These are phyloP conservation scores for Fusarium albosuccineum DNA, from an alignment of 2,329 filamentous ascomycete species.

Conservation along the genomic window DNA sequence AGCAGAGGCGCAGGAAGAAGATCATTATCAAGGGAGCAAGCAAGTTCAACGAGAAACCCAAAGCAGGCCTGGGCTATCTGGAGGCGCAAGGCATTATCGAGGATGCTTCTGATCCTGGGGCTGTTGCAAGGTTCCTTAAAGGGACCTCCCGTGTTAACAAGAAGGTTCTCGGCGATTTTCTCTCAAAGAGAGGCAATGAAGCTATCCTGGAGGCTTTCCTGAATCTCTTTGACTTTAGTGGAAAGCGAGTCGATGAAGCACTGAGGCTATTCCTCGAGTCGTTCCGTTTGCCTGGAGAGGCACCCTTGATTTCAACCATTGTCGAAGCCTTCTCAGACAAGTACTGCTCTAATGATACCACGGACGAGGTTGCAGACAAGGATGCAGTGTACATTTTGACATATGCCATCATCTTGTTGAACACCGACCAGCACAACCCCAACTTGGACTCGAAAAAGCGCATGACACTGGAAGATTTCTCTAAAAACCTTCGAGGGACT, in stretches of 20 bases:
- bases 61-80: slow-evolving; percentile 87
- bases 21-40: slow-evolving; percentile 87
- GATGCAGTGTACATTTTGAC: slow-evolving; percentile 92
- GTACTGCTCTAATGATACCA: slow-evolving; percentile 78
- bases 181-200: slow-evolving; percentile 92
- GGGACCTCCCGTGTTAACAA: slow-evolving; percentile 92
- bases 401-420: slow-evolving; percentile 97
- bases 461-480: slow-evolving; percentile 88
- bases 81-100: slow-evolving; percentile 88
- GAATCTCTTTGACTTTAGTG: slow-evolving; percentile 86
- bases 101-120: slow-evolving; percentile 77
- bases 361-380: slow-evolving; percentile 82
- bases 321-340: slow-evolving; percentile 88
- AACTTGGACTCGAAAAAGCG: slow-evolving; percentile 84
- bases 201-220: slow-evolving; percentile 87
- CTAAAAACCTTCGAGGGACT: slow-evolving; percentile 88
- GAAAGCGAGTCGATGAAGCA: slow-evolving; percentile 90
- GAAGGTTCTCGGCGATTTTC: slow-evolving; percentile 88
- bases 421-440: slow-evolving; percentile 96
- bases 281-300: slow-evolving; percentile 94
- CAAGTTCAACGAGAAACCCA: slow-evolving; percentile 97
- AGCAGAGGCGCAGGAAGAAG: slow-evolving; percentile 84
- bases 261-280: slow-evolving; percentile 87
- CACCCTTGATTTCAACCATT: slow-evolving; percentile 91
- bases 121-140: slow-evolving; percentile 87